These are phyloP conservation scores for Simplicillium sp. DNA, from an alignment of 2,329 filamentous ascomycete genomes.

Conservation along the genomic window DNA sequence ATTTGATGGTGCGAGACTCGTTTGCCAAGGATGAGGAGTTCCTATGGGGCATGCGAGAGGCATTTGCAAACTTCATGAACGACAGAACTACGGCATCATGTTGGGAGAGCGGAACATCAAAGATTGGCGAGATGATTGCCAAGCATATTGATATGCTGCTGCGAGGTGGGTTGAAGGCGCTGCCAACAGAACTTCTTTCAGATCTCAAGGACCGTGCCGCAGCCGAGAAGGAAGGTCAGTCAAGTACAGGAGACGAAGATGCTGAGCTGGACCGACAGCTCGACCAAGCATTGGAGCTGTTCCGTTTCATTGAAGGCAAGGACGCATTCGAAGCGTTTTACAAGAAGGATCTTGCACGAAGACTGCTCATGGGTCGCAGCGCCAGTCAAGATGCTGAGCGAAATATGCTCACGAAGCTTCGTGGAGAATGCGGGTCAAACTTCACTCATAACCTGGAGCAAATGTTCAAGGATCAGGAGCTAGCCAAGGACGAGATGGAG, in stretches of 20 bases:
- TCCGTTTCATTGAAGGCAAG: constrained; percentile 95
- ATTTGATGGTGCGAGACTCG: constrained; percentile 65
- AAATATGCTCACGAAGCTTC: constrained; percentile 86
- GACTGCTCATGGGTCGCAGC: constrained; percentile 83
- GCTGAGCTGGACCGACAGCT: constrained; percentile 85
- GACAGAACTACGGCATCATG: constrained; percentile 64
- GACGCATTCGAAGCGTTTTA: constrained; percentile 98
- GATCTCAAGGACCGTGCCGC: constrained; percentile 47
- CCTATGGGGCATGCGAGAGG: constrained; percentile 68
- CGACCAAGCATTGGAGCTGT: constrained; percentile 86
- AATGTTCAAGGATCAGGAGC: constrained; percentile 98
- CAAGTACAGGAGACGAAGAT: constrained; percentile 75
- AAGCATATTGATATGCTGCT: constrained; percentile 91
- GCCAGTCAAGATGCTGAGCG: constrained; percentile 92
- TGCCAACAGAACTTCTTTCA: constrained; percentile 59
- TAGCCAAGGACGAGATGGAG: constrained; percentile 87
- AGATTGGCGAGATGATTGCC: constrained; percentile 97
- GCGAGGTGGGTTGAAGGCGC: constrained; percentile 75
- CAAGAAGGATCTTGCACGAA: constrained; percentile 89
- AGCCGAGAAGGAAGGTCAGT: constrained; percentile 52
- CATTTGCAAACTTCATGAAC: constrained; percentile 89
- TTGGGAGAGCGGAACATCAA: constrained; percentile 78
- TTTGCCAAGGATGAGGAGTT: constrained; percentile 73
- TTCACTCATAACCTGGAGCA: constrained; percentile 97
- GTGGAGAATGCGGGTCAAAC: constrained; percentile 83